These are phyloP conservation scores for Cladophialophora bantiana DNA, from an alignment of 2,329 filamentous ascomycete species.

Conservation along the genomic window DNA sequence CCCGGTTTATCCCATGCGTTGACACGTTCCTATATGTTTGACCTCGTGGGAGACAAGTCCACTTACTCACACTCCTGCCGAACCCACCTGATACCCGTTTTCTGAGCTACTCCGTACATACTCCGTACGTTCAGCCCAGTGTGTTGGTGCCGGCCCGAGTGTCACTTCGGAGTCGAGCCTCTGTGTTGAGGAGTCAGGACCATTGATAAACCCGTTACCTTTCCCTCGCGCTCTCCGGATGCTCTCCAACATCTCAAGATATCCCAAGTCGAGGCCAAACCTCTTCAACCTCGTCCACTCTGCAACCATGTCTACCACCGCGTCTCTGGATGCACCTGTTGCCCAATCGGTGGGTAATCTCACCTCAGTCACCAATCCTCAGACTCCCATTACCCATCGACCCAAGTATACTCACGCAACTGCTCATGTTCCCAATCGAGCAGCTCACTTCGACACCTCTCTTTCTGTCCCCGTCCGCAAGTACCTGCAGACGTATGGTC, in stretches of 20 bases:
- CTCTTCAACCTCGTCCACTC: constrained; percentile 29
- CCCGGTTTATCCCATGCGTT: constrained; percentile 35
- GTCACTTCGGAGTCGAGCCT: neutral
- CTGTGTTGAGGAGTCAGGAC: neutral
- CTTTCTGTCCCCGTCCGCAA: constrained; percentile 59
- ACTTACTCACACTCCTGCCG: neutral
- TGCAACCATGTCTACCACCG: constrained; percentile 29
- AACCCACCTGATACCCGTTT: constrained; percentile 14
- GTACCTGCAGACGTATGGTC: constrained; percentile 59
- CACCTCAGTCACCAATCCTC: constrained; percentile 19
- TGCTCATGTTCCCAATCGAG: constrained; percentile 38
- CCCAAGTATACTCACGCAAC: constrained; percentile 36
- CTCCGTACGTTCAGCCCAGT: neutral
- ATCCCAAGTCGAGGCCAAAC: constrained; percentile 26
- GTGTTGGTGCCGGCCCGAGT: constrained; percentile 20
- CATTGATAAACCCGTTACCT: constrained; percentile 8
- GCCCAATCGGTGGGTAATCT: constrained; percentile 27
- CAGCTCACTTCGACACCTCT: constrained; percentile 57
- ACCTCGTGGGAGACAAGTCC: constrained; percentile 7
- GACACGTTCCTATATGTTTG: constrained; percentile 28
- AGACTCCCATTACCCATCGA: constrained; percentile 24
- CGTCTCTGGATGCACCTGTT: constrained; percentile 24
- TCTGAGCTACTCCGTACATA: constrained; percentile 1
- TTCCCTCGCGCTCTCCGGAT: constrained; percentile 24
- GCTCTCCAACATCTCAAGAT: constrained; percentile 35